phyloP scores from a whole-genome alignment of 2,329 filamentous ascomycete genomes.

The Botrytis byssoidea region DNA sequence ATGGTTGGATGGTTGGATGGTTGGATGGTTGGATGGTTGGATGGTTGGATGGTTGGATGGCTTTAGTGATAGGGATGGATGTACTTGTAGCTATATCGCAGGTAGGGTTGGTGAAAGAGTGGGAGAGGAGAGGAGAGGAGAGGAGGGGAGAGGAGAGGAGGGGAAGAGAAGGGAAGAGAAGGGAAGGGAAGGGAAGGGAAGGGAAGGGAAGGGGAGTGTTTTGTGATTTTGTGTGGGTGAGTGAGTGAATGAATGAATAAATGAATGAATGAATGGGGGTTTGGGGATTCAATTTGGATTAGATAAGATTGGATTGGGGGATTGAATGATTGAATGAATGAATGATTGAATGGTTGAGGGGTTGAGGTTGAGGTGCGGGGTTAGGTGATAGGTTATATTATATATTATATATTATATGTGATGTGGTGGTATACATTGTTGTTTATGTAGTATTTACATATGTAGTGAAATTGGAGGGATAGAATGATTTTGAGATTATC shows the following conservation, averaged over 20 bases:
- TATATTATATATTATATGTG: neutral
- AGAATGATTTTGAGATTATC: neutral
- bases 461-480: neutral
- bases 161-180: too few species aligned
- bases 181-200: neutral
- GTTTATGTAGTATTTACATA: neutral
- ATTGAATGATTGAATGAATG: neutral
- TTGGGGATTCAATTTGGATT: neutral
- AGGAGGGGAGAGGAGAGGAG: too few species aligned
- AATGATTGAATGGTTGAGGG: neutral
- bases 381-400: neutral
- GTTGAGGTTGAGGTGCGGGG: conserved; percentile 2
- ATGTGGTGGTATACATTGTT: neutral
- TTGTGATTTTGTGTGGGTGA: neutral
- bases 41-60: too few species aligned
- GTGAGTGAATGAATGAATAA: too few species aligned
- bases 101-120: neutral
- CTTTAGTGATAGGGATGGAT: too few species aligned
- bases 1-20: too few species aligned
- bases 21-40: too few species aligned
- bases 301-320: neutral
- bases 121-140: neutral
- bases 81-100: too few species aligned
- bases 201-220: neutral
- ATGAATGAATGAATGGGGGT: neutral